Evolutionary conservation across 257 asterid species (phyloP).

Genomic region (Solanum infundibuliforme): DNA sequence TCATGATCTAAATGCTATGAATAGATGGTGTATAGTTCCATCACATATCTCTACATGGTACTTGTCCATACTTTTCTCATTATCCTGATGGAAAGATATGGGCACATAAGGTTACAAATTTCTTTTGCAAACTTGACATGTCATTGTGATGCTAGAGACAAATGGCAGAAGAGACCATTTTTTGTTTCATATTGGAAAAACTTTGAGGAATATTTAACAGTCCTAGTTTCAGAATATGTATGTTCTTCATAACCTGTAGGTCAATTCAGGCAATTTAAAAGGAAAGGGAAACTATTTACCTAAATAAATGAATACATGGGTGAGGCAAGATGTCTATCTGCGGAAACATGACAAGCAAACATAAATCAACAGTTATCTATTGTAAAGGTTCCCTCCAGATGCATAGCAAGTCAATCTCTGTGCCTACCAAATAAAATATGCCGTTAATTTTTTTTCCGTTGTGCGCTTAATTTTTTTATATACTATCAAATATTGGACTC

Average conservation of each 20-base stretch:
- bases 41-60: not conserved
- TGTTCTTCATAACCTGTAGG: not conserved
- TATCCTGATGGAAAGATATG: not conserved
- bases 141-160: not conserved
- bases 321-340: not conserved
- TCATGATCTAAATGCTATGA: not conserved
- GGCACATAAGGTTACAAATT: not conserved
- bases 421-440: not conserved
- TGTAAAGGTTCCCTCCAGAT: not conserved
- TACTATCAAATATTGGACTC: not conserved
- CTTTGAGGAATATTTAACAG: not conserved
- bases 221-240: not conserved
- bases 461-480: not conserved
- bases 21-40: not conserved
- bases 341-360: not conserved
- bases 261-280: not conserved
- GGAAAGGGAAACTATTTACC: not conserved
- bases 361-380: not conserved
- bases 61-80: not conserved
- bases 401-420: not conserved
- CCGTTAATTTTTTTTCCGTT: not conserved
- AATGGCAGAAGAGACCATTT: not conserved
- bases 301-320: not conserved
- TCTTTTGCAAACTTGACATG: not conserved
- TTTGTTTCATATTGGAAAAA: not conserved